Percentiles rank a stretch among this genome's conserved stretches.
phyloP scores from a whole-genome alignment of 2,329 filamentous ascomycete genomes.

The Salinomyces thailandicus region DNA sequence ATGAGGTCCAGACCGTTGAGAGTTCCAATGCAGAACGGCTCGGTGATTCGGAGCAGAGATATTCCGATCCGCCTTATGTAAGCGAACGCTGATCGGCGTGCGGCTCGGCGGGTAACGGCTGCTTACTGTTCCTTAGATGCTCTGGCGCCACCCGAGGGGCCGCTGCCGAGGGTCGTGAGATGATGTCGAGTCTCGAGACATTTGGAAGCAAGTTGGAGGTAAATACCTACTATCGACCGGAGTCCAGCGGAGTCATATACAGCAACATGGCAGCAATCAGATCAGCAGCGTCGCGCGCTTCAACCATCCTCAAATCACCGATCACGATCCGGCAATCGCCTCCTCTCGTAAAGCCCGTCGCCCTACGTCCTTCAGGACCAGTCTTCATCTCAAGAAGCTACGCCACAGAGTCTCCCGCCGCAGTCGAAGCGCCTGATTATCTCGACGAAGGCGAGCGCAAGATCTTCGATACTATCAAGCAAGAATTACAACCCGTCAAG shows the following conservation, averaged over 20 bases:
- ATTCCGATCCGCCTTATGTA: neutral
- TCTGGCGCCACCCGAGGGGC: neutral
- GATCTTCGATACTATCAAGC: constrained; percentile 38
- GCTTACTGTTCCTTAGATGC: too few relatives aligned
- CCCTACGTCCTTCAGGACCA: neutral
- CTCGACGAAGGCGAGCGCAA: constrained; percentile 36
- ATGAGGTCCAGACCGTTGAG: neutral
- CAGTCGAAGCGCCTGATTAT: constrained; percentile 35
- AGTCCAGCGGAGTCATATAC: neutral
- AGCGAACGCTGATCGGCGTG: neutral
- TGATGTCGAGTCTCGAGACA: too few relatives aligned
- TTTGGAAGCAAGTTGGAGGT: too few relatives aligned
- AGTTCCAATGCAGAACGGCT: too few relatives aligned
- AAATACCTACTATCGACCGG: too few relatives aligned
- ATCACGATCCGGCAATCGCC: neutral
- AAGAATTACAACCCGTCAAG: constrained; percentile 32
- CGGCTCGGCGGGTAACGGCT: neutral
- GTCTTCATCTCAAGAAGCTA: constrained; percentile 4
- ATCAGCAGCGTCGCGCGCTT: neutral
- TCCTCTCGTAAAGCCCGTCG: neutral
- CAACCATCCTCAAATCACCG: neutral
- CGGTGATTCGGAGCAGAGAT: neutral
- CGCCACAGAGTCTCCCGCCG: constrained; percentile 3
- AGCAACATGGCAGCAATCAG: neutral
- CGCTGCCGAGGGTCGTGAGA: neutral